Evolutionary conservation across 225 moss, liverwort and hornwort species (phyloP).

Genomic region (Straminergon stramineum): DNA sequence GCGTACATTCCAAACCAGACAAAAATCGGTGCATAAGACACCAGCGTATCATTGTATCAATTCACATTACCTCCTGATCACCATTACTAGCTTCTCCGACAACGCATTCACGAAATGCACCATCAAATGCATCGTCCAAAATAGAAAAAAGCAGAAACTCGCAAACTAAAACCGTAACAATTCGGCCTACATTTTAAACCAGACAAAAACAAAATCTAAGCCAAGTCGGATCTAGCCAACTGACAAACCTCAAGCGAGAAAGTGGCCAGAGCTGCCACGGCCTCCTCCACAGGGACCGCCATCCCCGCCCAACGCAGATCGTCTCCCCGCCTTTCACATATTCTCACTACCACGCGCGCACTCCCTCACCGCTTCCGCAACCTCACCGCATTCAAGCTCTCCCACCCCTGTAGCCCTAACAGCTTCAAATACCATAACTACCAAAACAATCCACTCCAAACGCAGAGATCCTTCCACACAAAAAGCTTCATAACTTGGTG

Average conservation of each 20-base stretch:
- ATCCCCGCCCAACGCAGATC: constrained; percentile 15
- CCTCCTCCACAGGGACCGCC: constrained; percentile 97
- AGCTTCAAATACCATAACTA: background rate
- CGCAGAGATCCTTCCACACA: background rate
- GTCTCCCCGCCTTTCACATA: background rate
- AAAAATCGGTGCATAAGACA: background rate
- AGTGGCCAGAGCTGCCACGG: constrained; percentile 89
- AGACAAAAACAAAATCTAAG: background rate
- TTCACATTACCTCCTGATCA: background rate
- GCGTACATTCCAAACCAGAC: background rate
- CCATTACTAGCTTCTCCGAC: background rate
- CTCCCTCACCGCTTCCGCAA: background rate
- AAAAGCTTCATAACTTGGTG: background rate
- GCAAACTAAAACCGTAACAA: background rate
- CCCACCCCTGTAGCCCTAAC: background rate
- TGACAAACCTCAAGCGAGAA: constrained; percentile 79
- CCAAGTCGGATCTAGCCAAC: background rate
- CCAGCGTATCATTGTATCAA: background rate
- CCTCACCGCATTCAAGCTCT: background rate
- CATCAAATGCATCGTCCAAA: background rate
- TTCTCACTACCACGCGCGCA: background rate
- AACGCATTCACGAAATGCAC: background rate
- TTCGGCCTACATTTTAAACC: background rate
- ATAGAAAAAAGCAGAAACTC: background rate
- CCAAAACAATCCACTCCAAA: background rate